Conservation (phyloP, 2,329 filamentous ascomycete genomes). For the Gnomoniopsis smithogilvyi region DNA sequence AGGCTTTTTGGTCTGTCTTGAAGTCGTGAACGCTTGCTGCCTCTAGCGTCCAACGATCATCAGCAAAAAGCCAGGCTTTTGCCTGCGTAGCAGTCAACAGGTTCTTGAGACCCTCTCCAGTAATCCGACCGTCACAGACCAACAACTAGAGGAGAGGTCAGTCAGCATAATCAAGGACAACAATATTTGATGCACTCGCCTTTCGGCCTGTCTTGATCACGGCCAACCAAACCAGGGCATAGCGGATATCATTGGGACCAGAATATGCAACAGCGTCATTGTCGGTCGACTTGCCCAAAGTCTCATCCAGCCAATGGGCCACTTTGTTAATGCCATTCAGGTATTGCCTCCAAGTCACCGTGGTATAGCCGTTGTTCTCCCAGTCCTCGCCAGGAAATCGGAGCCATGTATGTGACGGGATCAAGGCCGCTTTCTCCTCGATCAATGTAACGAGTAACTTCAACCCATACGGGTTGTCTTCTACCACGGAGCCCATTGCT, state of each 20-base stretch:
- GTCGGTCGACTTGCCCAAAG: background rate
- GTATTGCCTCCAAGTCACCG: background rate
- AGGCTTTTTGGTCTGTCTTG: too few species aligned
- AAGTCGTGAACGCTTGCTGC: background rate
- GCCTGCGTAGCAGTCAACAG: background rate
- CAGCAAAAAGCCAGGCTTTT: background rate
- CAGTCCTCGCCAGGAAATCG: background rate
- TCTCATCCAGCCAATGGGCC: background rate
- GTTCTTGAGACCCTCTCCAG: background rate
- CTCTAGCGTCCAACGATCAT: background rate
- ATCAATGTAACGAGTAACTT: background rate
- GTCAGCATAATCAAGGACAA: background rate
- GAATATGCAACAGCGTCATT: background rate
- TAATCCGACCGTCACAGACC: background rate
- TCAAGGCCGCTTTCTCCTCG: background rate
- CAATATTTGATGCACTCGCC: background rate
- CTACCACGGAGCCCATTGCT: background rate
- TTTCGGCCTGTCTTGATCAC: background rate
- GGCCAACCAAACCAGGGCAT: background rate
- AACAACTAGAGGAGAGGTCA: background rate
- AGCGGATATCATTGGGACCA: background rate
- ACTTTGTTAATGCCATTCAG: background rate
- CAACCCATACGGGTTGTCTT: background rate
- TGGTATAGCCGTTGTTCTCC: background rate
- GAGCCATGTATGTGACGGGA: background rate